Base-by-base conservation (phyloP, 2,329 filamentous ascomycete genomes). In the Zelopaecilomyces penicillatus region DNA sequence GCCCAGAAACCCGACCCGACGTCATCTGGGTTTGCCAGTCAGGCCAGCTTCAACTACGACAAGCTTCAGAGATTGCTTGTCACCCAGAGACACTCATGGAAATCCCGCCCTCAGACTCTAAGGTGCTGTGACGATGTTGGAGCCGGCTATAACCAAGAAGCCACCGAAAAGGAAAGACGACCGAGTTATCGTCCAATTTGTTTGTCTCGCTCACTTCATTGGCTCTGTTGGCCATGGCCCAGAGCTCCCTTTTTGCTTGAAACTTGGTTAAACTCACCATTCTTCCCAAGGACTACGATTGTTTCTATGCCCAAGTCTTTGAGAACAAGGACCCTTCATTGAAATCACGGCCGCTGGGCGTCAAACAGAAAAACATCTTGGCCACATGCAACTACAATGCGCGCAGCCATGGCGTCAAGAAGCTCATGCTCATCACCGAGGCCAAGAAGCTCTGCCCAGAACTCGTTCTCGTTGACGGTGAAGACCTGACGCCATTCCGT, bases 351-450 rank as follows among this genome's bases (percentile, higher is more conserved):
- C 87, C 89, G 5, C 70, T 97, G 31, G 90, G 88, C 32, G 81
- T 95, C 47, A 86, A 90, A 64, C 90, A 96, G 65, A 96, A 96
- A 66, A 87, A 89, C 61, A 95, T 96, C 44, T 74, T 93, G 35
- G 87, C 90, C 26, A 95, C 89, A 4, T 94, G 87, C 74, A 97
- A 97, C 66, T 97, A 97, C 64, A 87, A 86, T 60, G 91, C 91
- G 26, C 81, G 91, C 32, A 70, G 80, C 42, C 75, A 67, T n/a
- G 80, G 80, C 43, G 73, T 90, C 43, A 73, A 77, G 62, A 97
- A 98, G 69, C 74, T 97, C 48, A 89, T 94, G 73, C 76, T 88
- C 51, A 81, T 96, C 59, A 77, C 74, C 43, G 88, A 96, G 50
- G 93, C 91, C 4, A 86, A 79, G 64, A 80, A 75, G 54, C 64